Percentiles rank a stretch among this genome's conserved stretches.
Conservation (phyloP, 768 basidiomycete genomes). For the Boletus pseudopeckii region DNA sequence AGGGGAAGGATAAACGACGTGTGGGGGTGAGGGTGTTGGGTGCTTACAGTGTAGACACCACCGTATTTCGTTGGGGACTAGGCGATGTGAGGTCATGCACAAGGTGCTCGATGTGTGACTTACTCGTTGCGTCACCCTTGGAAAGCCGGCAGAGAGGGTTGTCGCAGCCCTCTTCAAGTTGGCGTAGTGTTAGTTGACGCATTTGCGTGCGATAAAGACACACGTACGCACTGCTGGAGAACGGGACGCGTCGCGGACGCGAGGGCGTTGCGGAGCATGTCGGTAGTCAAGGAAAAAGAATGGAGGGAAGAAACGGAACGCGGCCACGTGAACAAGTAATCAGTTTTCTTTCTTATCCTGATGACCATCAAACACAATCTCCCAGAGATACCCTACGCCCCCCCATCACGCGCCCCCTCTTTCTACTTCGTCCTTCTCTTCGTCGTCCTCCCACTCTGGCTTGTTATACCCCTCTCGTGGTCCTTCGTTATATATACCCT, state of each 20-base stretch:
- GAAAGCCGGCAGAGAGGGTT: constrained; percentile 75
- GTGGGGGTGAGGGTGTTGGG: background rate
- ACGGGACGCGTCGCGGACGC: constrained; percentile 54
- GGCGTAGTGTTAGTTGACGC: constrained; percentile 3
- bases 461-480: constrained; percentile 63
- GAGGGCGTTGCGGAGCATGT: constrained; percentile 67
- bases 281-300: constrained; percentile 14
- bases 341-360: background rate
- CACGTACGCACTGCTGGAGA: constrained; percentile 49
- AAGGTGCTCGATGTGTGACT: constrained; percentile 22
- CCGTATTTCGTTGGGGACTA: constrained; percentile 88
- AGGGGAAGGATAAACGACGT: constrained; percentile 21
- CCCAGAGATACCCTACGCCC: constrained; percentile 38
- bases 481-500: constrained; percentile 50
- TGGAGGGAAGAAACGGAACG: constrained; percentile 34
- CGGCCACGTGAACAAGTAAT: background rate
- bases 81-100: constrained; percentile 4
- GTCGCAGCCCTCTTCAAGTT: constrained; percentile 60
- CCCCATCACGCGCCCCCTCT: constrained; percentile 40
- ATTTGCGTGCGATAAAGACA: background rate
- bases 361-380: constrained; percentile 2
- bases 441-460: constrained; percentile 63
- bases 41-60: constrained; percentile 81
- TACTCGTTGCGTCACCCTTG: constrained; percentile 70
- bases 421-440: constrained; percentile 60